Conservation (phyloP, 768 basidiomycete genomes). For the Leucosporidium scottii region DNA sequence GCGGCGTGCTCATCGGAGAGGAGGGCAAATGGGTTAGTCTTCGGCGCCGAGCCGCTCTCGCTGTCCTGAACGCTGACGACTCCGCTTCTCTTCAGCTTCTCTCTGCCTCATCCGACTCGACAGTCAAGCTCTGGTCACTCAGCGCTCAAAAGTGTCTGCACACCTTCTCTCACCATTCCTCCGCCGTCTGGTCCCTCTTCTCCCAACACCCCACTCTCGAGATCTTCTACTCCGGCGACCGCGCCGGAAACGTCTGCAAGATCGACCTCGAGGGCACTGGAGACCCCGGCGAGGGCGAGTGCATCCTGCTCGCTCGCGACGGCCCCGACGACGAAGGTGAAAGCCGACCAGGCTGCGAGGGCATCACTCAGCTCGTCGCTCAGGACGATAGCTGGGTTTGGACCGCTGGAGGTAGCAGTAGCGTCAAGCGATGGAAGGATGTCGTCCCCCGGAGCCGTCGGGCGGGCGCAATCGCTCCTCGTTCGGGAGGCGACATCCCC, state of each 20-base stretch:
- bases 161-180: slow-evolving; percentile 90
- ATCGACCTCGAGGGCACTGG: slow-evolving; percentile 79
- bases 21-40: slow-evolving; percentile 78
- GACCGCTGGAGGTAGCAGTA: slow-evolving; percentile 80
- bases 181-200: slow-evolving; percentile 74
- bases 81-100: slow-evolving; percentile 13
- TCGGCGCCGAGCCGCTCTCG: neutral
- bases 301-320: slow-evolving; percentile 62
- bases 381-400: slow-evolving; percentile 80
- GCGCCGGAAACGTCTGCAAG: slow-evolving; percentile 77
- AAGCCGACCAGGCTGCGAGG: slow-evolving; percentile 42
- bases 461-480: neutral
- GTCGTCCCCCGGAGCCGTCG: slow-evolving; percentile 48
- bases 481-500: neutral
- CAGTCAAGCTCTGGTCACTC: slow-evolving; percentile 91
- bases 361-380: slow-evolving; percentile 72
- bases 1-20: slow-evolving; percentile 78
- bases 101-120: slow-evolving; percentile 47
- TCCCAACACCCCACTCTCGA: slow-evolving; percentile 79
- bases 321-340: slow-evolving; percentile 49
- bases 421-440: slow-evolving; percentile 68
- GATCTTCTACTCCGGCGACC: slow-evolving; percentile 90
- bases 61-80: neutral
- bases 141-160: slow-evolving; percentile 78
- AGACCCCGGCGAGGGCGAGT: slow-evolving; percentile 82